phyloP scores from a whole-genome alignment of 768 basidiomycete genomes.

The Collybia sordida region DNA sequence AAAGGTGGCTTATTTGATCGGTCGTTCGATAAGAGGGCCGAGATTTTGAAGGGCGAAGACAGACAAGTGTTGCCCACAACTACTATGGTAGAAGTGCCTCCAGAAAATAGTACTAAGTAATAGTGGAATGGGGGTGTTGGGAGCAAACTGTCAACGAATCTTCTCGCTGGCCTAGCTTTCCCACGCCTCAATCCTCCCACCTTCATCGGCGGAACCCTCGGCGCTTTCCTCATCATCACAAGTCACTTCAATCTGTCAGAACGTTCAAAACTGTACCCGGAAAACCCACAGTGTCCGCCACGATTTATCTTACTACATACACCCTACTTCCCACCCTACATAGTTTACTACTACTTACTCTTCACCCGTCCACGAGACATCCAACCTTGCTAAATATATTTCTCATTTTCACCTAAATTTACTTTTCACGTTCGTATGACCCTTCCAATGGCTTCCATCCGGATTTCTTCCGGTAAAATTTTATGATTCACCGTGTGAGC shows the following conservation, averaged over 20 bases:
- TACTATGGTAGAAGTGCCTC: constrained; percentile 51
- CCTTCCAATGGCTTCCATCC: neutral
- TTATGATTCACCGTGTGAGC: too few relatives aligned
- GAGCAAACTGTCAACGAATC: constrained; percentile 31
- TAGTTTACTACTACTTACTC: too few relatives aligned
- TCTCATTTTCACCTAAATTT: neutral
- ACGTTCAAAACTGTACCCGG: neutral
- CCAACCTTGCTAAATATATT: neutral
- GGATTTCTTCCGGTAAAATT: too few relatives aligned
- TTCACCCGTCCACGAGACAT: neutral
- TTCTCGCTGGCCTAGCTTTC: constrained; percentile 31
- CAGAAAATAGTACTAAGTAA: constrained; percentile 58
- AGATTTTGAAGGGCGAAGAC: constrained; percentile 26
- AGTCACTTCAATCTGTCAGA: constrained; percentile 19
- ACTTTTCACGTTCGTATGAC: neutral
- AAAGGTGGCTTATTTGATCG: constrained; percentile 18
- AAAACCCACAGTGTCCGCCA: too few relatives aligned
- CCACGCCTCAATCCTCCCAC: constrained; percentile 32
- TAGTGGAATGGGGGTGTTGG: constrained; percentile 42
- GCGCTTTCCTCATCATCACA: constrained; percentile 17
- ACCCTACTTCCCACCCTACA: too few relatives aligned
- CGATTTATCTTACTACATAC: too few relatives aligned
- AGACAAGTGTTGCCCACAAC: constrained; percentile 48
- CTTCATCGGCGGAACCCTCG: constrained; percentile 24
- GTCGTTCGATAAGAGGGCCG: constrained; percentile 16